phyloP scores from a whole-genome alignment of 768 basidiomycete species.

The Guyanaporus albipodus region DNA sequence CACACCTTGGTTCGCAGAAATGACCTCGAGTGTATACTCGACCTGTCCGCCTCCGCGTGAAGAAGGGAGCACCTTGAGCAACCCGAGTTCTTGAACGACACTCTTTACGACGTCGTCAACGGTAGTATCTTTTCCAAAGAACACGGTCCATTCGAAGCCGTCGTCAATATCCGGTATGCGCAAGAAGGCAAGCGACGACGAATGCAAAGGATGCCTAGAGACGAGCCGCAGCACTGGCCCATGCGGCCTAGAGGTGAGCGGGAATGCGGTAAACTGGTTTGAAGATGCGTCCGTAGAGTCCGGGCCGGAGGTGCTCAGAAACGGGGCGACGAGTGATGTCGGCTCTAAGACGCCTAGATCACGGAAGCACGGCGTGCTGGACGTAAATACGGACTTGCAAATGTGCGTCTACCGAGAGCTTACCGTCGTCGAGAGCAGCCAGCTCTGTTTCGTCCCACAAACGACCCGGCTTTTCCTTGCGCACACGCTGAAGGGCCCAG shows the following conservation, averaged over 20 bases:
- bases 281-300: constrained; percentile 28
- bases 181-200: constrained; percentile 49
- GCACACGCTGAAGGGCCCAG: constrained; percentile 69
- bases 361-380: neutral
- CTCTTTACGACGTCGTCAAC: constrained; percentile 51
- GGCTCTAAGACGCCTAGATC: constrained; percentile 47
- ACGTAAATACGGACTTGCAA: constrained; percentile 10
- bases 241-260: constrained; percentile 64
- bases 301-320: constrained; percentile 42
- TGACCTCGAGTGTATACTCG: constrained; percentile 73
- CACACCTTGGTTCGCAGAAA: constrained; percentile 50
- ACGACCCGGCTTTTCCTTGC: constrained; percentile 54
- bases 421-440: constrained; percentile 60
- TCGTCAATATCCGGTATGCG: constrained; percentile 79
- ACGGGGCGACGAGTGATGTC: constrained; percentile 45
- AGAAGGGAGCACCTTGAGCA: constrained; percentile 60
- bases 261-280: constrained; percentile 67
- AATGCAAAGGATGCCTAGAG: constrained; percentile 60
- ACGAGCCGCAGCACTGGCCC: constrained; percentile 66
- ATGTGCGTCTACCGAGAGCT: constrained; percentile 9
- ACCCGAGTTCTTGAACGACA: constrained; percentile 61
- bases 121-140: constrained; percentile 54
- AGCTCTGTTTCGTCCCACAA: constrained; percentile 73
- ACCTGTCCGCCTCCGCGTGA: constrained; percentile 60
- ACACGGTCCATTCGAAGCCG: constrained; percentile 61